Evolutionary conservation across 495 filamentous ascomycete species (phyloP).

Genomic region (Aspergillus campestris): DNA sequence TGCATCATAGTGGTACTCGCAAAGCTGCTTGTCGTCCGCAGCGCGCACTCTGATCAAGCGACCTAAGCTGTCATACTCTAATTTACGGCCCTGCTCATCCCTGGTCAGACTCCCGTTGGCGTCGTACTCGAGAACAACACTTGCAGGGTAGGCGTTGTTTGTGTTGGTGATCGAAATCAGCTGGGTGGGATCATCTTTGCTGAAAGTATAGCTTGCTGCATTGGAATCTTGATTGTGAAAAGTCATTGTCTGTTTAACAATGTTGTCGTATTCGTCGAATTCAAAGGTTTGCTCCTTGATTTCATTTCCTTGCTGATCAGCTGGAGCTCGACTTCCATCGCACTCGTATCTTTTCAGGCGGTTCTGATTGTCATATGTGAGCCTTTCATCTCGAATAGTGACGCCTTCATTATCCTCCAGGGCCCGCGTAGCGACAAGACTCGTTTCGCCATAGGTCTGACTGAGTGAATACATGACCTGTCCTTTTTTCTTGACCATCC

Average conservation of each 20-base stretch:
- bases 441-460: background rate
- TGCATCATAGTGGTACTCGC: conserved; percentile 5
- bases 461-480: background rate
- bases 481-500: background rate
- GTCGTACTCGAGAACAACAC: conserved; percentile 3
- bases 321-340: background rate
- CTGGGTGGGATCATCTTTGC: background rate
- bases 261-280: background rate
- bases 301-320: background rate
- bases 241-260: background rate
- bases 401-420: background rate
- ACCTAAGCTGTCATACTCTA: background rate
- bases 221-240: background rate
- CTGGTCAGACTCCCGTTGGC: conserved; percentile 1
- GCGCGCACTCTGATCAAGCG: background rate
- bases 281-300: background rate
- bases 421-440: background rate
- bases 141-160: background rate
- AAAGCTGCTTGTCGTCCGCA: background rate
- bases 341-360: conserved; percentile 1
- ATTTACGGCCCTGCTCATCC: conserved; percentile 1
- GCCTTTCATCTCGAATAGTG: background rate
- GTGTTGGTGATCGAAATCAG: conserved; percentile 3
- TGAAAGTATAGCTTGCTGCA: background rate
- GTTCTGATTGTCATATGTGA: conserved; percentile 1